These are phyloP conservation scores for Botrytis tulipae DNA, from an alignment of 2,329 filamentous ascomycete species.

Conservation along the genomic window DNA sequence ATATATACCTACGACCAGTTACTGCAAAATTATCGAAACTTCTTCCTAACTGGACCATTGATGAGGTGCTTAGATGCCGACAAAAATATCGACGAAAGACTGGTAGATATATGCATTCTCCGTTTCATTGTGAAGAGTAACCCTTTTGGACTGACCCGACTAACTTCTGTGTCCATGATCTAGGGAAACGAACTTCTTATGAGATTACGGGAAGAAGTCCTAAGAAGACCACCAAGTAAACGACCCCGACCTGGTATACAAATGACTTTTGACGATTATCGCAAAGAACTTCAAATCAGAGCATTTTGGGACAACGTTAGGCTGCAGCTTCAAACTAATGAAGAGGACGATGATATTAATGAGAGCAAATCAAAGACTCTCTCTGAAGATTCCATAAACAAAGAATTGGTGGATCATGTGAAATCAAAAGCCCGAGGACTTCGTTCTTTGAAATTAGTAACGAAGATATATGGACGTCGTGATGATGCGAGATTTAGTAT, in stretches of 20 bases:
- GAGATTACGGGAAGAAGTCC: slow-evolving; percentile 25
- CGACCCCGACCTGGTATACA: background rate
- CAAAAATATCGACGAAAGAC: slow-evolving; percentile 12
- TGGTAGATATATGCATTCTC: background rate
- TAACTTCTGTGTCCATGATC: background rate
- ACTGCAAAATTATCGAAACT: slow-evolving; percentile 24
- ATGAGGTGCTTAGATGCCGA: slow-evolving; percentile 27
- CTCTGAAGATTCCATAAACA: background rate
- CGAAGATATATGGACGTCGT: slow-evolving; percentile 6
- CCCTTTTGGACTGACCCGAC: background rate
- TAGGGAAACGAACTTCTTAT: slow-evolving; percentile 19
- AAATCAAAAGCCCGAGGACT: background rate
- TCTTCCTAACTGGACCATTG: slow-evolving; percentile 25
- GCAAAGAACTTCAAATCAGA: slow-evolving; percentile 24
- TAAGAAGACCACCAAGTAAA: background rate
- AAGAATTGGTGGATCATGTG: background rate
- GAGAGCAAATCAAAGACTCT: background rate
- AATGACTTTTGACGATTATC: slow-evolving; percentile 7
- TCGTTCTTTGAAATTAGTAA: background rate
- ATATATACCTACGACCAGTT: slow-evolving; percentile 21
- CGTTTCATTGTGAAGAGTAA: background rate
- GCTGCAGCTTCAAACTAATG: slow-evolving; percentile 21
- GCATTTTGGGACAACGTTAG: slow-evolving; percentile 31
- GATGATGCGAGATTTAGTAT: background rate
- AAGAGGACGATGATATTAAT: background rate